Evolutionary conservation across 495 filamentous ascomycete genomes (phyloP), one percentile per base, ranked within the genome.

Genomic region (Corynascus novoguineensis): DNA sequence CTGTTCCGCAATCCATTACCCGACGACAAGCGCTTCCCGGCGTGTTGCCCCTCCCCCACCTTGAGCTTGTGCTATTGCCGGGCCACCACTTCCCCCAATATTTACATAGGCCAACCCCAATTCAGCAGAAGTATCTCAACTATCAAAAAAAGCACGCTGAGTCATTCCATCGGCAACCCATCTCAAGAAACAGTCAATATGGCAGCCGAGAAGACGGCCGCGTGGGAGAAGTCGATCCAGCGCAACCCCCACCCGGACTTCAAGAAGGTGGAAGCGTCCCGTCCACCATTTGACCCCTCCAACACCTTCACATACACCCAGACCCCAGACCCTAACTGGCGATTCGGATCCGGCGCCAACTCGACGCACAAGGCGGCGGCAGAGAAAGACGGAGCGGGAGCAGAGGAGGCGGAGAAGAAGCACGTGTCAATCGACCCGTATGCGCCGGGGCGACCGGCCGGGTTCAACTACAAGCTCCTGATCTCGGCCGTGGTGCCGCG

Each of bases 381-480:
- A n/a, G n/a, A n/a, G n/a, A n/a, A n/a, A n/a, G n/a, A n/a, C n/a
- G n/a, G n/a, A n/a, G n/a, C n/a, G n/a, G n/a, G n/a, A n/a, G n/a
- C n/a, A n/a, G n/a, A n/a, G n/a, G n/a, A n/a, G n/a, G 72, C 78
- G 40, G 78, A 81, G 55, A 71, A 80, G 14, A 59, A 67, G 34
- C 90, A 95, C 66, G 70, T 93, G 44, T 75, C 85, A 60, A 93
- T 97, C 59, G 85, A 97, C 72, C 92, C 92, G 8, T 83, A 92
- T 63, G 83, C 78, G 41, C 74, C 84, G 15, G 86, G 85, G 22
- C 80, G 92, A 0, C 82, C 85, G 0, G 68, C 81, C 0, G 70
- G 76, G 0, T 84, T 80, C 65, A 97, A 97, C 74, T 97, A 97
- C 77, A 96, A 96, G 73, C 83, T 97, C 11, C 77, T 97, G 17